A percentile compares a stretch with the other conserved stretches of the same genome.
phyloP scores from a whole-genome alignment of 805 yeast species.

The Saturnispora sekii region DNA sequence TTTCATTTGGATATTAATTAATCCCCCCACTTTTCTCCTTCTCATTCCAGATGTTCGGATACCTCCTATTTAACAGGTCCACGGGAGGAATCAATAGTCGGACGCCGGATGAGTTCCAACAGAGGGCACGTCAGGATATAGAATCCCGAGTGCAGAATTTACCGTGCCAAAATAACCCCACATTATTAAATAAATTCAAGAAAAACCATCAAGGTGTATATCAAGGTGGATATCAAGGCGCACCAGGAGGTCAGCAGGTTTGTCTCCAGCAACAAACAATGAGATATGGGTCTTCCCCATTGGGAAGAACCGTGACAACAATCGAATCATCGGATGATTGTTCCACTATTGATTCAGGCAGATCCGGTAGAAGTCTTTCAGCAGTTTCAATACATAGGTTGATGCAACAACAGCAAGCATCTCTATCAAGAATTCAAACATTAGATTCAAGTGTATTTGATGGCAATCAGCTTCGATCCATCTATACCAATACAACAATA shows the following conservation, averaged over 20 bases:
- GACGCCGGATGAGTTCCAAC: slow-evolving; percentile 27
- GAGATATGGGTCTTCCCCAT: slow-evolving; percentile 26
- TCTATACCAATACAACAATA: slow-evolving; percentile 22
- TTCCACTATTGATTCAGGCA: slow-evolving; percentile 19
- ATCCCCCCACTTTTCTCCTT: not conserved
- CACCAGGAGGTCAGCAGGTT: not conserved
- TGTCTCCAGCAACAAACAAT: slow-evolving; percentile 10
- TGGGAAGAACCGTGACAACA: slow-evolving; percentile 20
- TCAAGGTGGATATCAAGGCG: too few species aligned
- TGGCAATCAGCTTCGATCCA: slow-evolving; percentile 19
- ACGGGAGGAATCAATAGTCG: slow-evolving; percentile 20
- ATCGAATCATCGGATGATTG: slow-evolving; percentile 18
- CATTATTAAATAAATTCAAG: not conserved
- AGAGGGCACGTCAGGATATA: slow-evolving; percentile 26
- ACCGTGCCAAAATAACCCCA: not conserved
- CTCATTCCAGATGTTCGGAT: slow-evolving; percentile 23
- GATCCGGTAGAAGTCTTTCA: slow-evolving; percentile 13
- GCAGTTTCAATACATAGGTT: slow-evolving; percentile 11
- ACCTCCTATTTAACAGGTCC: slow-evolving; percentile 17
- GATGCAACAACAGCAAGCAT: slow-evolving; percentile 11
- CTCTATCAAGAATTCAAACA: slow-evolving; percentile 11
- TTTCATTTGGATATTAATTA: not conserved
- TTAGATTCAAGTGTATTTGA: slow-evolving; percentile 14
- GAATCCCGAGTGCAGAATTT: slow-evolving; percentile 19
- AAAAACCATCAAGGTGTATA: not conserved